Conservation (phyloP, 2,329 filamentous ascomycete genomes). For the Arthrobotrys musiformis region DNA sequence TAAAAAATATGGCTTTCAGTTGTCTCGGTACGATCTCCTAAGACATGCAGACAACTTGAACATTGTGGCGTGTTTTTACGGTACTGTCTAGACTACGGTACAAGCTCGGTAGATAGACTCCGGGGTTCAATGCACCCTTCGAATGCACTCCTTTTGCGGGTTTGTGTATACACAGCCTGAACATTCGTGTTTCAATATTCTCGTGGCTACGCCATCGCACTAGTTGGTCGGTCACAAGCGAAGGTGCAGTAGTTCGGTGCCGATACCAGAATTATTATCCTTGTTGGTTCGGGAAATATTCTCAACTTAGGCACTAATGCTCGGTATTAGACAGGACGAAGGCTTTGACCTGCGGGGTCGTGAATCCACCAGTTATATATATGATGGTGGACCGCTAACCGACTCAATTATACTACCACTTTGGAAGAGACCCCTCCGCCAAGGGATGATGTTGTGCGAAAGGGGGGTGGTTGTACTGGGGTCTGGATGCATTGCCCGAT, state of each 20-base stretch:
- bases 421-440: not conserved
- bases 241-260: constrained; percentile 1
- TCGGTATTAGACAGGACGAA: not conserved
- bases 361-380: not conserved
- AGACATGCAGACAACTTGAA: not conserved
- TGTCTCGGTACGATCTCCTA: constrained; percentile 1
- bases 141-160: not conserved
- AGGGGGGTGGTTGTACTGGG: not conserved
- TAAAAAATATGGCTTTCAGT: not conserved
- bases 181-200: not conserved
- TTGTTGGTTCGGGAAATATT: constrained; percentile 3
- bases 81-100: too few relatives aligned
- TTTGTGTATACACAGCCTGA: not conserved
- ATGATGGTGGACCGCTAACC: not conserved
- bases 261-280: constrained; percentile 2
- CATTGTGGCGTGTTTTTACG: constrained; percentile 17
- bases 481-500: not conserved
- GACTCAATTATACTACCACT: not conserved
- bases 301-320: constrained; percentile 10
- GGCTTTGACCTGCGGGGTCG: not conserved
- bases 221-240: constrained; percentile 11
- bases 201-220: not conserved
- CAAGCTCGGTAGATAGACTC: constrained; percentile 12
- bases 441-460: not conserved
- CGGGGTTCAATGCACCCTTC: not conserved